Evolutionary conservation across 2,329 filamentous ascomycete species (phyloP).

Genomic region (Fusarium brevicatenulatum): DNA sequence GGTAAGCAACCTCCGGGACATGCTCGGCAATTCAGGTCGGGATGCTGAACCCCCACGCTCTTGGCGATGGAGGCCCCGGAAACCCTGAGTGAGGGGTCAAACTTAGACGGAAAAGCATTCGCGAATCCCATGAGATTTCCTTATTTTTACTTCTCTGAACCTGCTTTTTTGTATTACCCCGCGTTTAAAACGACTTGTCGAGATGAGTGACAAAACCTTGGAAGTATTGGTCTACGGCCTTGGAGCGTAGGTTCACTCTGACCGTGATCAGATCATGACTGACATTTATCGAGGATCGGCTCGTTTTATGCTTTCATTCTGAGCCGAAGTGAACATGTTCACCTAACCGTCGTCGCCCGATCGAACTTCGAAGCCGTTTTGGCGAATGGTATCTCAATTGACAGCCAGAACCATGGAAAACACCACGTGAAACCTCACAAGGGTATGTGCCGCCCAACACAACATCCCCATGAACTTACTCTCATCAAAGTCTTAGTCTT

Average conservation of each 20-base stretch:
- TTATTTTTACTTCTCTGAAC: not conserved
- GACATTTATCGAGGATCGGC: constrained; percentile 56
- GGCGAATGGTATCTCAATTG: constrained; percentile 61
- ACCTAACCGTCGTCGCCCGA: constrained; percentile 69
- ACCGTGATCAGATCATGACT: rapidly evolving
- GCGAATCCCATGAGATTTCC: not conserved
- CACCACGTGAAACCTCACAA: constrained; percentile 60
- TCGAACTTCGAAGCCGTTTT: constrained; percentile 68
- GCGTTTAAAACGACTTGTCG: not conserved
- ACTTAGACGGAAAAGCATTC: not conserved
- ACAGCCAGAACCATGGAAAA: constrained; percentile 65
- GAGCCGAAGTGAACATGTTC: constrained; percentile 53
- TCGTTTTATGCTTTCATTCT: constrained; percentile 68
- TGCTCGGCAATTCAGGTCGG: not conserved
- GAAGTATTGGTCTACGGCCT: constrained; percentile 62
- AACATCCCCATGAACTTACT: rapidly evolving
- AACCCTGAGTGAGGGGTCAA: constrained; percentile 1
- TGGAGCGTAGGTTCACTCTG: constrained; percentile 57
- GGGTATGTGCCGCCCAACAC: too few relatives aligned
- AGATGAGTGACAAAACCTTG: constrained; percentile 39
- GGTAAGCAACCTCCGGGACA: not conserved
- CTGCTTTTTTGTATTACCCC: not conserved
- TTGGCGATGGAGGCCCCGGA: not conserved
- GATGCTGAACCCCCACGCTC: not conserved
- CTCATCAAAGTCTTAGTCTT: constrained; percentile 4